Evolutionary conservation across 331 rosid species (phyloP), one percentile per base, ranked within the genome.

Genomic region (Arachis monticola): DNA sequence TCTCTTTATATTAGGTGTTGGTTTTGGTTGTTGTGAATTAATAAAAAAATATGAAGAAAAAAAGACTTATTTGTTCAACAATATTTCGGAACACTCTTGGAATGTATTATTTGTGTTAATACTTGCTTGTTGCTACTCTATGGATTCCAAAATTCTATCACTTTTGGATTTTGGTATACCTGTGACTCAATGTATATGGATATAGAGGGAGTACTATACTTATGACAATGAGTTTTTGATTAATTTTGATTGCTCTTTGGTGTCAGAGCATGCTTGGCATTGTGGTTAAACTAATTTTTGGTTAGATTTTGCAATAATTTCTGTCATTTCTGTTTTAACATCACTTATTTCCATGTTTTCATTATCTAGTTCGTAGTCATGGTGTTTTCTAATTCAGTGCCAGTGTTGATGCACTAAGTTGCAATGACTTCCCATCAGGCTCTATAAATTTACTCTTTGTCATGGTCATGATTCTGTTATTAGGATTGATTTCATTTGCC

Each of bases 241-340:
- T 51, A 51, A 51, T 10, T 11, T 60, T 30, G 2, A 4, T 60
- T 30, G 12, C 14, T 60, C 10, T 60, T 60, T 40, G 6, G 31
- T 46, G 59, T 61, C 38, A 38, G 62, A 41, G 52, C 47, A 5
- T 73, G 40, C 27, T 32, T 35, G 77, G 69, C 31, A 10, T 42
- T 71, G 53, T 32, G 63, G 17, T 59, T 6, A 8, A 11, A 60
- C 50, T 31, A 17, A 2, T 31, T 57, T 41, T 30, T 11, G 7
- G 7, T 48, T 60, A 73, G 22, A 40, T 7, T n/a, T n/a, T 50
- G 51, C 7, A 60, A 60, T 47, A 12, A 52, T 44, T 8, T 44
- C 13, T 60, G 22, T 31, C 40, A 59, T 38, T 17, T 48, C 22
- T 48, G 30, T 17, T 10, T 35, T 60, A 14, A 22, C 41, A 50